These are phyloP conservation scores for Calonectria naviculata DNA, from an alignment of 2,329 filamentous ascomycete genomes.

Conservation along the genomic window DNA sequence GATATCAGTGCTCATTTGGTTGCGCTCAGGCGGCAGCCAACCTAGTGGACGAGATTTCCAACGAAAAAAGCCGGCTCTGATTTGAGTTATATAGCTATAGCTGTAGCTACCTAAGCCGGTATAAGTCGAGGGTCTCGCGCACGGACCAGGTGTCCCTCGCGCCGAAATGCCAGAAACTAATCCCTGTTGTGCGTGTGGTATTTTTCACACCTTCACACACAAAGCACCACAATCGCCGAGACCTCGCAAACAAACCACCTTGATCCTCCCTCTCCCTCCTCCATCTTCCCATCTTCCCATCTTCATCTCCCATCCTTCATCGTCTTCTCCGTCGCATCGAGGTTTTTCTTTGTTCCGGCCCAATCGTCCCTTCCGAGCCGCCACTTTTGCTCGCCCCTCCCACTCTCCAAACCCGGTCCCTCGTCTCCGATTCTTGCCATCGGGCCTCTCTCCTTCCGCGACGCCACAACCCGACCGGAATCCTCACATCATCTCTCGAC, in stretches of 20 bases:
- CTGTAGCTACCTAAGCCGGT: not conserved
- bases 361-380: slow-evolving; percentile 21
- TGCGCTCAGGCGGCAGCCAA: slow-evolving; percentile 25
- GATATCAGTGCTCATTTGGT: slow-evolving; percentile 64
- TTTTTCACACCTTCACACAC: slow-evolving; percentile 25
- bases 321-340: slow-evolving; percentile 20
- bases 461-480: slow-evolving; percentile 26
- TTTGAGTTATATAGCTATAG: not conserved
- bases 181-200: slow-evolving; percentile 22
- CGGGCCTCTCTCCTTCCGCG: slow-evolving; percentile 21
- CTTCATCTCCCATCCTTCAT: slow-evolving; percentile 20
- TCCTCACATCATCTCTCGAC: slow-evolving; percentile 26
- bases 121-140: slow-evolving; percentile 3
- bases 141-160: slow-evolving; percentile 20
- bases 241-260: slow-evolving; percentile 11
- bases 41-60: slow-evolving; percentile 21
- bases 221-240: slow-evolving; percentile 21
- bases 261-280: slow-evolving; percentile 16
- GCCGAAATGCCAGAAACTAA: slow-evolving; percentile 13
- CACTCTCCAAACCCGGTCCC: slow-evolving; percentile 21
- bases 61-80: slow-evolving; percentile 8
- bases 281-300: slow-evolving; percentile 2
- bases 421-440: slow-evolving; percentile 33
- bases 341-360: slow-evolving; percentile 23
- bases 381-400: slow-evolving; percentile 37